A percentile compares a stretch with the other conserved stretches of the same genome.
Evolutionary conservation across 2,329 filamentous ascomycete genomes (phyloP).

Genomic region (Aureobasidium sp.): DNA sequence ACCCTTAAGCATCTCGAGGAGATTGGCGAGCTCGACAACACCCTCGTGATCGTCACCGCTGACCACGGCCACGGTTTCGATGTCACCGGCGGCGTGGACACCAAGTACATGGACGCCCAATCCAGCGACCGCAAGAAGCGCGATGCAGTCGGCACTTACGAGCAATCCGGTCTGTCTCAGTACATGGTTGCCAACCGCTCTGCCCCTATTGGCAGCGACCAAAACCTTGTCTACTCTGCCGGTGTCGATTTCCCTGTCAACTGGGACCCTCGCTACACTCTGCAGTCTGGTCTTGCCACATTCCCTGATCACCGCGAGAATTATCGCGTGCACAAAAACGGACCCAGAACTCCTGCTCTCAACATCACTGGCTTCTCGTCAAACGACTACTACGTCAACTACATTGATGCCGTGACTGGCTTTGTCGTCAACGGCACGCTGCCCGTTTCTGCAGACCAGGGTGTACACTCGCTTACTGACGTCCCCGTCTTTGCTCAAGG

Average conservation of each 20-base stretch:
- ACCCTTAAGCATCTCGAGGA: constrained; percentile 63
- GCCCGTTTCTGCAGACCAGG: constrained; percentile 54
- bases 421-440: constrained; percentile 72
- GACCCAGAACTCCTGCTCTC: constrained; percentile 55
- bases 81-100: constrained; percentile 76
- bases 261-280: constrained; percentile 78
- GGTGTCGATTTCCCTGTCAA: constrained; percentile 71
- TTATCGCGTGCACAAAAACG: constrained; percentile 62
- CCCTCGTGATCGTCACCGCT: constrained; percentile 73
- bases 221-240: constrained; percentile 56
- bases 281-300: constrained; percentile 65
- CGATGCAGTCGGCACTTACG: constrained; percentile 65
- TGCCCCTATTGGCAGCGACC: constrained; percentile 64
- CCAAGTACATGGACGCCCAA: constrained; percentile 63
- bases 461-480: constrained; percentile 71
- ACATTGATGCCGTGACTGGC: constrained; percentile 57
- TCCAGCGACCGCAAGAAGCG: constrained; percentile 65
- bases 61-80: constrained; percentile 88
- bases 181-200: constrained; percentile 62
- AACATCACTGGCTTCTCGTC: constrained; percentile 42
- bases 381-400: constrained; percentile 59
- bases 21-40: constrained; percentile 63
- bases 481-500: constrained; percentile 73
- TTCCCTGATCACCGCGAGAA: constrained; percentile 71
- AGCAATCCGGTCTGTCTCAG: constrained; percentile 65